Percentiles rank a stretch among this genome's conserved stretches.
Conservation (phyloP, 2,329 filamentous ascomycete species). For the Phyllosticta citrichinensis region DNA sequence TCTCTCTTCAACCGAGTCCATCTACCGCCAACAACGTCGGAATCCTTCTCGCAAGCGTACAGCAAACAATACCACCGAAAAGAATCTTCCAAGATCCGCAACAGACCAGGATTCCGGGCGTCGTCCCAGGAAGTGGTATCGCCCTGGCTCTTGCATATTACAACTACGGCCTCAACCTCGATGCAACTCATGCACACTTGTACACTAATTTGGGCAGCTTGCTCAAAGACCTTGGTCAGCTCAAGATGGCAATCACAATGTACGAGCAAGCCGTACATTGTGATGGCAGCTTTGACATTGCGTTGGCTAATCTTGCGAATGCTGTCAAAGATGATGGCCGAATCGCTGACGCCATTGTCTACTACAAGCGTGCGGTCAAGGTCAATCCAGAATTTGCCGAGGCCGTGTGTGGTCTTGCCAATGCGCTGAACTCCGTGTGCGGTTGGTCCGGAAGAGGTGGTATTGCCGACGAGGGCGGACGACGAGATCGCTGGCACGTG, state of each 20-base stretch:
- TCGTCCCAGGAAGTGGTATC: slow-evolving; percentile 76
- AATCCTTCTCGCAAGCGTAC: slow-evolving; percentile 89
- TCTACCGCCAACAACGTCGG: slow-evolving; percentile 98
- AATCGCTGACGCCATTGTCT: slow-evolving; percentile 82
- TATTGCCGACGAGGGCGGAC: slow-evolving; percentile 61
- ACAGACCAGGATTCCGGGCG: slow-evolving; percentile 55
- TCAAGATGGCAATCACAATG: slow-evolving; percentile 88
- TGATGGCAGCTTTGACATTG: slow-evolving; percentile 93
- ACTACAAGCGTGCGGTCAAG: slow-evolving; percentile 80
- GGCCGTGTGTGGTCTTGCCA: slow-evolving; percentile 89
- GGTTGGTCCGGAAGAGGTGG: slow-evolving; percentile 88
- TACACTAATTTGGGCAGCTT: slow-evolving; percentile 95
- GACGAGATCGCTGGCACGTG: slow-evolving; percentile 86
- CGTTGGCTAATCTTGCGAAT: slow-evolving; percentile 90
- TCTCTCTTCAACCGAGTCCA: slow-evolving; percentile 89
- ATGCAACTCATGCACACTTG: slow-evolving; percentile 83
- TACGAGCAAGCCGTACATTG: slow-evolving; percentile 90
- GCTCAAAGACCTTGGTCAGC: slow-evolving; percentile 89
- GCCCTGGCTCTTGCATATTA: slow-evolving; percentile 87
- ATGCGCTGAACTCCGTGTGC: slow-evolving; percentile 92
- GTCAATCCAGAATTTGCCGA: slow-evolving; percentile 96
- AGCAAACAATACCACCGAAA: slow-evolving; percentile 48
- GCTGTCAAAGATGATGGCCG: slow-evolving; percentile 94
- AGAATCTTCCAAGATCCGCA: slow-evolving; percentile 28
- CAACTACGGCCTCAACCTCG: slow-evolving; percentile 81